phyloP scores from a whole-genome alignment of 768 basidiomycete species.

The Lentinula boryana region DNA sequence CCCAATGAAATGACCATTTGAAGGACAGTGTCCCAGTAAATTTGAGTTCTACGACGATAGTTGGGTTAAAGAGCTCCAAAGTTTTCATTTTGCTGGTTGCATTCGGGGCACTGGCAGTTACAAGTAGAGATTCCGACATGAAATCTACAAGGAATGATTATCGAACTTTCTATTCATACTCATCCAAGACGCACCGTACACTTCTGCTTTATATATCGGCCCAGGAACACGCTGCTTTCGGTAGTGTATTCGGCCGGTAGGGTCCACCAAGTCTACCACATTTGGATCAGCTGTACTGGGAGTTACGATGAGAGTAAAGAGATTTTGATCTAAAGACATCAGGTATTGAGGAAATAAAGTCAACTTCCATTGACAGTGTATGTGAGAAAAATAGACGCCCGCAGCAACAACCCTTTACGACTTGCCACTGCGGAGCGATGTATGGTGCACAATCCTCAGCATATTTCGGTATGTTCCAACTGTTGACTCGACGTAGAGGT shows the following conservation, averaged over 20 bases:
- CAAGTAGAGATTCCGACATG: constrained; percentile 63
- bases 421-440: no score
- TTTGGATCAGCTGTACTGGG: constrained; percentile 52
- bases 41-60: constrained; percentile 61
- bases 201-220: constrained; percentile 53
- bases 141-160: constrained; percentile 47
- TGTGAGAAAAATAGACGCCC: not conserved
- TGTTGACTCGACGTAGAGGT: no score
- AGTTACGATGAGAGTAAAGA: constrained; percentile 71
- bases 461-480: no score
- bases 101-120: constrained; percentile 58
- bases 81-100: constrained; percentile 68
- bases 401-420: no score
- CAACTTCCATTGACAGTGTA: not conserved
- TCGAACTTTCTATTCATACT: not conserved
- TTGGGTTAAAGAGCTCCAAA: constrained; percentile 72
- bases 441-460: no score
- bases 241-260: constrained; percentile 60
- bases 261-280: constrained; percentile 67
- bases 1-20: constrained; percentile 78
- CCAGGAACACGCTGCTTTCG: constrained; percentile 58
- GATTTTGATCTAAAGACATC: constrained; percentile 83
- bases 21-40: constrained; percentile 70
- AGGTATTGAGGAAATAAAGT: not conserved
- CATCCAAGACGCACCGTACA: constrained; percentile 47